Evolutionary conservation across 768 basidiomycete genomes (phyloP).

Genomic region (Lactarius hengduanensis): DNA sequence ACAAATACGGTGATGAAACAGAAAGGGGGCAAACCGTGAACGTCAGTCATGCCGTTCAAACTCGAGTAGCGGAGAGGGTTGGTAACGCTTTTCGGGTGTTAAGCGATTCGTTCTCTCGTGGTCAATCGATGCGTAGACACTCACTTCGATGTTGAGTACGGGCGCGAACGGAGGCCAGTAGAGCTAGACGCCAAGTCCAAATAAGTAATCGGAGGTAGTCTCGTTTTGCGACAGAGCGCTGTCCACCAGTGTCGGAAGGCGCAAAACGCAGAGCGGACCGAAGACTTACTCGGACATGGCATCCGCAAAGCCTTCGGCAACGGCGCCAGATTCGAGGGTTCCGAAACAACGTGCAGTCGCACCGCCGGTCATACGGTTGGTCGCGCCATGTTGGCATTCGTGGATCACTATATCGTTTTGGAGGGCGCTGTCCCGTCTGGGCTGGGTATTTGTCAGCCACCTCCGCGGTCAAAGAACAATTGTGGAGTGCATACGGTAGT

Average conservation of each 20-base stretch:
- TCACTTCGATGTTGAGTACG: conserved; percentile 55
- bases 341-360: conserved; percentile 60
- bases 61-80: conserved; percentile 48
- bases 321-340: conserved; percentile 56
- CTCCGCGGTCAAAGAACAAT: not conserved
- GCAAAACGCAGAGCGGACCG: not conserved
- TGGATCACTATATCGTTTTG: conserved; percentile 57
- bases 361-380: conserved; percentile 40
- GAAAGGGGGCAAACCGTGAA: conserved; percentile 41
- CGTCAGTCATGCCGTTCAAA: conserved; percentile 41
- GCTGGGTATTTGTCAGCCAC: conserved; percentile 37
- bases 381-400: conserved; percentile 42
- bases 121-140: conserved; percentile 33
- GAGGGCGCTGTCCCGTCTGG: conserved; percentile 60
- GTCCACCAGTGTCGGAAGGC: conserved; percentile 5
- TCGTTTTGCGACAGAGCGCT: conserved; percentile 41
- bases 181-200: conserved; percentile 57
- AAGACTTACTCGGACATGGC: conserved; percentile 31
- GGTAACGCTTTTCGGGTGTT: conserved; percentile 23
- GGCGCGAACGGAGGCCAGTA: conserved; percentile 56
- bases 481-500: conserved; percentile 25
- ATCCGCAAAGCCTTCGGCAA: conserved; percentile 38
- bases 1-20: not conserved
- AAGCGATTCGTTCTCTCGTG: conserved; percentile 11
- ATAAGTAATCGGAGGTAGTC: conserved; percentile 37